Conservation (phyloP, 2,329 filamentous ascomycete genomes). For the Apiospora phragmitis region DNA sequence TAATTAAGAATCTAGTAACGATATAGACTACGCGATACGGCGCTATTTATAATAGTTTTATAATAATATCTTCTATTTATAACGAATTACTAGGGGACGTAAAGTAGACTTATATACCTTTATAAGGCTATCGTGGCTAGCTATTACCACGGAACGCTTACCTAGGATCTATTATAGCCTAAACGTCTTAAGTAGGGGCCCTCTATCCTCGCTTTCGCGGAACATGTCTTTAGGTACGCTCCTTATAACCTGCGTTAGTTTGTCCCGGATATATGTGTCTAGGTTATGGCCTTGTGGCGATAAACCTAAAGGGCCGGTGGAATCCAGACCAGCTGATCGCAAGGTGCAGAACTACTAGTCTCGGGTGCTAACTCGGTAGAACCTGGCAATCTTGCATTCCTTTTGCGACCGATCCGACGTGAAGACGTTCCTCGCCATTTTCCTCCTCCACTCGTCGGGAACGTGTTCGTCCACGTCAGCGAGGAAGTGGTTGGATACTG, state of each 20-base stretch:
- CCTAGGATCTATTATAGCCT: neutral
- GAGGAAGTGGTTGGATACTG: neutral
- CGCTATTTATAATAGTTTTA: neutral
- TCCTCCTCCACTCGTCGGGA: neutral
- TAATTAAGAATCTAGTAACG: neutral
- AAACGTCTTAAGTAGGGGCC: neutral
- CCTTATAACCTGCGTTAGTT: neutral
- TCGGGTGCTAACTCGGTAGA: neutral
- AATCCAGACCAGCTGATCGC: neutral
- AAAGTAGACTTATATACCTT: neutral
- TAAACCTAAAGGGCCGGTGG: neutral
- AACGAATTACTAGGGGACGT: neutral
- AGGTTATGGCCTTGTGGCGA: neutral
- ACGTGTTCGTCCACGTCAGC: neutral
- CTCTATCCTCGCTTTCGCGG: neutral
- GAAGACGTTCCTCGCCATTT: neutral
- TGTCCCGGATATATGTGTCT: neutral
- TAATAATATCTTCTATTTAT: neutral
- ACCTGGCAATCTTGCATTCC: neutral
- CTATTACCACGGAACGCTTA: neutral
- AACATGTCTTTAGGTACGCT: neutral
- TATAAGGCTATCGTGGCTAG: neutral
- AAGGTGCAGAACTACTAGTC: neutral
- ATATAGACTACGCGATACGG: neutral
- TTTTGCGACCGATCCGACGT: neutral